Conservation (phyloP, 2,329 filamentous ascomycete species). For the Fusarium dimerum region DNA sequence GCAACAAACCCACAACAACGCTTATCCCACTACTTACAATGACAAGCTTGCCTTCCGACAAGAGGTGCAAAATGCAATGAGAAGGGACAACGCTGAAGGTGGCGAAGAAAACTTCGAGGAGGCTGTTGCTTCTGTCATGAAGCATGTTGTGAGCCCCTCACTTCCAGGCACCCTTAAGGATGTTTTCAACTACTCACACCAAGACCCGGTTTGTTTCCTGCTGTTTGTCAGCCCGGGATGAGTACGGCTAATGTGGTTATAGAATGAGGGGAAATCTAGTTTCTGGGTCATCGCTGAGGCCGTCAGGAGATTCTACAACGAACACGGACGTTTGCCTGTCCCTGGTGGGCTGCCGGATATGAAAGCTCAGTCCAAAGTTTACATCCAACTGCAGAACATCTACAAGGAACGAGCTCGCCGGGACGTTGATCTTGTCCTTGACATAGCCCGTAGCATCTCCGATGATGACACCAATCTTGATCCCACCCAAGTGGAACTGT, state of each 20-base stretch:
- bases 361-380: conserved; percentile 91
- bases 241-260: conserved; percentile 7
- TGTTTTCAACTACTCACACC: conserved; percentile 69
- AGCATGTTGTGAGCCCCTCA: conserved; percentile 72
- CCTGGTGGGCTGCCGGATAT: conserved; percentile 92
- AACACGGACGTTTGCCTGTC: conserved; percentile 74
- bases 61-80: conserved; percentile 65
- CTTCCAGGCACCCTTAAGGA: conserved; percentile 71
- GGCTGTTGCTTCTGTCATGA: conserved; percentile 82
- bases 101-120: conserved; percentile 98
- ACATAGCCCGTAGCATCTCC: conserved; percentile 56
- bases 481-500: conserved; percentile 77
- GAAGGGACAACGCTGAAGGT: conserved; percentile 75
- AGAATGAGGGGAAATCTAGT: conserved; percentile 52
- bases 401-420: conserved; percentile 86
- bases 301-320: conserved; percentile 73
- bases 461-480: conserved; percentile 55
- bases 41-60: conserved; percentile 85
- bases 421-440: conserved; percentile 75
- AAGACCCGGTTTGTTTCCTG: conserved; percentile 47
- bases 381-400: conserved; percentile 86
- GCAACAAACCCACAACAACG: conserved; percentile 70
- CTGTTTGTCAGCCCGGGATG: background rate
- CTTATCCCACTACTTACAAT: conserved; percentile 71
- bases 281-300: conserved; percentile 92